A percentile compares a stretch with the other conserved stretches of the same genome.
phyloP scores from a whole-genome alignment of 1,284 basidiomycete species.

The Phellinidium pouzarii region DNA sequence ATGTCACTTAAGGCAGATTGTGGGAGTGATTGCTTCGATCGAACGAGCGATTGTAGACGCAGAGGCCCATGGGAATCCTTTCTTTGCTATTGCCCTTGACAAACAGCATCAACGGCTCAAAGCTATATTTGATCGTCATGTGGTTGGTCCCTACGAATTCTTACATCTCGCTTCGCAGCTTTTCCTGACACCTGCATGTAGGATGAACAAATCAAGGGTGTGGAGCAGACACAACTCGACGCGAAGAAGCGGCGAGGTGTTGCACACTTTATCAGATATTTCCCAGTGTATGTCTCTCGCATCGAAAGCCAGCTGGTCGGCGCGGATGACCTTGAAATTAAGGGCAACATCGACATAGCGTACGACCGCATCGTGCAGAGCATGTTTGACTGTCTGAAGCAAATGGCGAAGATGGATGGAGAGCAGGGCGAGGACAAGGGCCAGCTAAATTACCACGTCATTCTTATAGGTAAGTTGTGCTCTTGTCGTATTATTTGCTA shows the following conservation, averaged over 20 bases:
- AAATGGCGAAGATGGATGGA: slow-evolving; percentile 89
- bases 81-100: slow-evolving; percentile 67
- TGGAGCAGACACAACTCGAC: slow-evolving; percentile 86
- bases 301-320: slow-evolving; percentile 85
- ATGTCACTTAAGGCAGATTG: slow-evolving; percentile 57
- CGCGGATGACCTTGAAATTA: slow-evolving; percentile 71
- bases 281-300: slow-evolving; percentile 82
- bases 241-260: slow-evolving; percentile 92
- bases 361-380: slow-evolving; percentile 85
- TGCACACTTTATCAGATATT: slow-evolving; percentile 88
- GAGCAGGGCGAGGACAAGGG: slow-evolving; percentile 88
- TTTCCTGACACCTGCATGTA: slow-evolving; percentile 26
- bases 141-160: slow-evolving; percentile 45
- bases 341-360: slow-evolving; percentile 70
- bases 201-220: slow-evolving; percentile 84
- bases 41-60: slow-evolving; percentile 78
- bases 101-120: slow-evolving; percentile 79
- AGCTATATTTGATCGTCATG: slow-evolving; percentile 66
- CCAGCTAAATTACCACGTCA: slow-evolving; percentile 92
- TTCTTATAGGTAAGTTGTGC: slow-evolving; percentile 76
- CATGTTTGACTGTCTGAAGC: slow-evolving; percentile 90
- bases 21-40: slow-evolving; percentile 77
- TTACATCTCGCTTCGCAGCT: not conserved
- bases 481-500: not conserved
- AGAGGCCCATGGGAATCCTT: slow-evolving; percentile 72